phyloP scores from a whole-genome alignment of 768 basidiomycete species.

The Porpolomopsis calyptriformis region DNA sequence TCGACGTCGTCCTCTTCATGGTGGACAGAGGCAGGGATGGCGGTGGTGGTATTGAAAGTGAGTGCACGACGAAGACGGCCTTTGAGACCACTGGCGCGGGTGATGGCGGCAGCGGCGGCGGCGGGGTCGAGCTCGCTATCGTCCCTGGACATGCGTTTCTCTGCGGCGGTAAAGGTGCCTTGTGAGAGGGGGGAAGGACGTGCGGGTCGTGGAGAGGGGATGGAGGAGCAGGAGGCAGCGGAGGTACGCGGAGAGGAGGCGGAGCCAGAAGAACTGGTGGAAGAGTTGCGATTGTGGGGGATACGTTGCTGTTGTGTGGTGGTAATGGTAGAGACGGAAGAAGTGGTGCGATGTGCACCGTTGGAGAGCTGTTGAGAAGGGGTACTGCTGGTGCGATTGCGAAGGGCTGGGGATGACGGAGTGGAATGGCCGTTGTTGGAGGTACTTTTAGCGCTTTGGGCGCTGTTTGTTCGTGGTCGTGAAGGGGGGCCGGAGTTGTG shows the following conservation, averaged over 20 bases:
- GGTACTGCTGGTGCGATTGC: neutral
- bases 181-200: constrained; percentile 66
- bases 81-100: constrained; percentile 63
- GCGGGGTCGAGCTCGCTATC: constrained; percentile 34
- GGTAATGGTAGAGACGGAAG: constrained; percentile 14
- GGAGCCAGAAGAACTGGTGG: constrained; percentile 41
- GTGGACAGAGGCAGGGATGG: constrained; percentile 42
- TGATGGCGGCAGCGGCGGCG: constrained; percentile 16
- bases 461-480: constrained; percentile 45
- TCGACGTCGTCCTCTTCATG: constrained; percentile 42
- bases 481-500: neutral
- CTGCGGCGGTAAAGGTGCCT: constrained; percentile 48
- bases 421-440: no score
- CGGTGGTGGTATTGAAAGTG: no score
- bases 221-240: constrained; percentile 21
- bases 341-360: neutral
- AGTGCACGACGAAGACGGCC: constrained; percentile 65
- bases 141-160: constrained; percentile 70
- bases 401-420: neutral
- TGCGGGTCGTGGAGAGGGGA: constrained; percentile 28
- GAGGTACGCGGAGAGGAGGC: constrained; percentile 20
- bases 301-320: no score
- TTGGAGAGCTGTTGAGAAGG: no score
- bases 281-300: constrained; percentile 33
- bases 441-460: constrained; percentile 44